Evolutionary conservation across 345 rosid genomes (phyloP), one percentile per base, ranked within the genome.

Genomic region (Boechera divaricarpa): DNA sequence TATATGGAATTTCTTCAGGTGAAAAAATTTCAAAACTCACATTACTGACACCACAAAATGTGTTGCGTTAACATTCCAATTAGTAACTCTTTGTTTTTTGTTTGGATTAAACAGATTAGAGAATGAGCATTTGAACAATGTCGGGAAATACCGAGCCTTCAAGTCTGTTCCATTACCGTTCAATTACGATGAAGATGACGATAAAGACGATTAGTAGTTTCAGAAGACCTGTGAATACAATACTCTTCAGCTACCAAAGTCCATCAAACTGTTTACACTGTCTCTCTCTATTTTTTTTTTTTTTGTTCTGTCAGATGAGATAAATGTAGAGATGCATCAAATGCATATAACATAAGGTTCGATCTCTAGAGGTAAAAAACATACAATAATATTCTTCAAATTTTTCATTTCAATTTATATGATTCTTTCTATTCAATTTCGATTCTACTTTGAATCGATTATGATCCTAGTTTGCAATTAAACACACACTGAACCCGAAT

Each of bases 81-180:
- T 53, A 31, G 10, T 55, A 28, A 66, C 58, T 16, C 73, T 16
- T n/a, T 70, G 18, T 32, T 8, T 11, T 54, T 39, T 57, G 76
- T 78, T 60, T 75, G 78, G 47, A 32, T 29, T 33, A 39, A 52
- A 59, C 71, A 87, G 92, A 82, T 68, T 90, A 80, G 96, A 88
- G 84, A 88, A 88, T 28, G 96, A 90, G 82, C 96, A 90, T 72
- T 56, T 87, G 87, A 88, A 87, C 82, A 90, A 90, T 35, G 91
- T 87, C 10, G 93, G 91, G 29, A 85, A 80, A 76, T 87, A 72
- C 76, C 67, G 93, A 63, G 93, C 93, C 45, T 88, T 88, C 73
- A 90, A 88, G 66, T 81, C 93, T 0, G 91, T 90, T 53, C 93
- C 91, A 10, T 70, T 84, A 48, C 93, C 96, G 7, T 88, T 88